Conservation (phyloP, 805 yeast genomes). For the Torulaspora indica region DNA sequence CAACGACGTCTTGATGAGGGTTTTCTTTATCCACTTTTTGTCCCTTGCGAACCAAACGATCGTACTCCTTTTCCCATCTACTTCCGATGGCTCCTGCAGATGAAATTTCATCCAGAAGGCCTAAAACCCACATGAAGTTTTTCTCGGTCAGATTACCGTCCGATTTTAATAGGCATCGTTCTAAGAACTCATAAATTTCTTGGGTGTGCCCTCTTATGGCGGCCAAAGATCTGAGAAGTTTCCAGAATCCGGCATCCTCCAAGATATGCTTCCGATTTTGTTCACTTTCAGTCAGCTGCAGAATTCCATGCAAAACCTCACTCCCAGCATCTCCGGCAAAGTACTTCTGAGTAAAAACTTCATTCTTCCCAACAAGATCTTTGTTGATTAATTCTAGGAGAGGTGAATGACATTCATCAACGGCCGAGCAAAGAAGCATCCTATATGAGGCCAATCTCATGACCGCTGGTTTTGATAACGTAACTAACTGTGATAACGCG, state of each 20-base stretch:
- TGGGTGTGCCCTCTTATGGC: slow-evolving; percentile 42
- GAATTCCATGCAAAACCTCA: slow-evolving; percentile 42
- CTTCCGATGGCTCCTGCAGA: slow-evolving; percentile 78
- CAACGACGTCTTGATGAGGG: slow-evolving; percentile 52
- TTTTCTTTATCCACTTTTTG: slow-evolving; percentile 42
- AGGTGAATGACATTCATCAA: slow-evolving; percentile 22
- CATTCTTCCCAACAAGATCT: slow-evolving; percentile 32
- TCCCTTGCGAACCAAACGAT: slow-evolving; percentile 41
- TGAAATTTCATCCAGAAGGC: slow-evolving; percentile 71
- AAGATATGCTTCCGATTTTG: slow-evolving; percentile 38
- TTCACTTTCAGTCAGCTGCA: slow-evolving; percentile 32
- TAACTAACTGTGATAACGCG: slow-evolving; percentile 16
- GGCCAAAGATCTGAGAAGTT: slow-evolving; percentile 45
- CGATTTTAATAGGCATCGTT: slow-evolving; percentile 36
- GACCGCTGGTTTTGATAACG: slow-evolving; percentile 27
- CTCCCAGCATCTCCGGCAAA: slow-evolving; percentile 43
- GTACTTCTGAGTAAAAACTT: slow-evolving; percentile 32
- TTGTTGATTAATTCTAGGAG: slow-evolving; percentile 27
- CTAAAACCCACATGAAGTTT: slow-evolving; percentile 63
- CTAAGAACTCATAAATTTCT: slow-evolving; percentile 46
- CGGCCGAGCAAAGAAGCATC: slow-evolving; percentile 27
- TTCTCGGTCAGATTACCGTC: slow-evolving; percentile 39
- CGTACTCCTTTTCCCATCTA: slow-evolving; percentile 65
- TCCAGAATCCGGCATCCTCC: slow-evolving; percentile 54
- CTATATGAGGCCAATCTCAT: slow-evolving; percentile 40